phyloP scores from a whole-genome alignment of 805 yeast genomes.

The Maudiozyma pseudohumilis region DNA sequence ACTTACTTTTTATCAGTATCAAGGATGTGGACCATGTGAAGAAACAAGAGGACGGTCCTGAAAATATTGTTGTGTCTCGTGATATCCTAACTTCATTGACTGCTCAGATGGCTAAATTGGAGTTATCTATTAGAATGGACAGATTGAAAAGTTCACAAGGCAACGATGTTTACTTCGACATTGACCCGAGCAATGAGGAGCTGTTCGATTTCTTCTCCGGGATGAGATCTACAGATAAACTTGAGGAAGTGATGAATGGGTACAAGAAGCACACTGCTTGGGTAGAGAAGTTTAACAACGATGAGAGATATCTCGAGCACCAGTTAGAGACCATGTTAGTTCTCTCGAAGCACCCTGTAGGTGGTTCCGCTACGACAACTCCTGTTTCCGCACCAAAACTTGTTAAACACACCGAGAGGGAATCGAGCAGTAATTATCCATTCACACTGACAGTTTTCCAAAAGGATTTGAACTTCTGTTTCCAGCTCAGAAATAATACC shows the following conservation, averaged over 20 bases:
- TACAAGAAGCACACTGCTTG: conserved; percentile 1
- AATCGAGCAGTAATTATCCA: background rate
- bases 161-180: conserved; percentile 1
- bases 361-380: too few species aligned
- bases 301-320: conserved; percentile 1
- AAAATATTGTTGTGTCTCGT: background rate
- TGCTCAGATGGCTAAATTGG: background rate
- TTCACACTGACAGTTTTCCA: conserved; percentile 3
- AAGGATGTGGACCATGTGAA: background rate
- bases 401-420: background rate
- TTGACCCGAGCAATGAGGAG: conserved; percentile 2
- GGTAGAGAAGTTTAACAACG: conserved; percentile 1
- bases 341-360: background rate
- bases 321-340: background rate
- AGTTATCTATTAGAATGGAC: background rate
- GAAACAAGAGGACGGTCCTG: too few species aligned
- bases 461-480: conserved; percentile 5
- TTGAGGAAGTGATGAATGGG: conserved; percentile 1
- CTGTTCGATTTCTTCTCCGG: conserved; percentile 2
- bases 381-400: background rate
- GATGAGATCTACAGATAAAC: background rate
- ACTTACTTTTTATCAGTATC: background rate
- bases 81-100: background rate
- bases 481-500: conserved; percentile 3
- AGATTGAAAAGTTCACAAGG: background rate